Conservation (phyloP, 129 eudicot species). For the Saussurea involucrata region DNA sequence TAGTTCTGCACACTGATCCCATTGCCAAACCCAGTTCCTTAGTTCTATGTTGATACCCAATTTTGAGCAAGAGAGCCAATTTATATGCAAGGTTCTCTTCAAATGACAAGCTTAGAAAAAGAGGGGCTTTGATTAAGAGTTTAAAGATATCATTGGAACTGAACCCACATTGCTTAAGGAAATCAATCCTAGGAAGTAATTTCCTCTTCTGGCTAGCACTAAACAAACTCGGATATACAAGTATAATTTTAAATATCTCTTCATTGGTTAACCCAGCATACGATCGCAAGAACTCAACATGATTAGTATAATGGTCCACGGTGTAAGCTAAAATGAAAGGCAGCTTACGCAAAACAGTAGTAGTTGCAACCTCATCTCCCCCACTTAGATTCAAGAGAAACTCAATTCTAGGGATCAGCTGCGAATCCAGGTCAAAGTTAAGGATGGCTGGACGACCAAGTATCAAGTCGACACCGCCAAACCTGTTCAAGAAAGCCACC, state of each 20-base stretch:
- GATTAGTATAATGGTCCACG: conserved; percentile 61
- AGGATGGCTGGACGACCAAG: conserved; percentile 72
- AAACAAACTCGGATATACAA: conserved; percentile 70
- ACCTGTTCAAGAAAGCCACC: conserved; percentile 54
- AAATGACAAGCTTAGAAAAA: conserved; percentile 73
- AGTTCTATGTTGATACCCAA: conserved; percentile 64
- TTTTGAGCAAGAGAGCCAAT: conserved; percentile 61
- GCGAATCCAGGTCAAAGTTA: conserved; percentile 68
- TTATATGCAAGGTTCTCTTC: conserved; percentile 74
- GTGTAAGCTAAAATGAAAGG: conserved; percentile 71
- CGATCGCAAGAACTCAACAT: conserved; percentile 70
- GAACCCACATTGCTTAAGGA: conserved; percentile 86
- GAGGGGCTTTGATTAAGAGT: conserved; percentile 76
- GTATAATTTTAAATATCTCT: conserved; percentile 71
- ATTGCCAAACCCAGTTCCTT: conserved; percentile 84
- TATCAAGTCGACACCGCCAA: conserved; percentile 69
- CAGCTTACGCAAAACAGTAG: conserved; percentile 61
- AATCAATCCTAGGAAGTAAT: conserved; percentile 65
- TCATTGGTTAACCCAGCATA: conserved; percentile 65
- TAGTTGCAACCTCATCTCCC: conserved; percentile 59
- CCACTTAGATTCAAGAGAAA: conserved; percentile 67
- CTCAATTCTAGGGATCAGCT: conserved; percentile 62
- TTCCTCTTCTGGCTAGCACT: conserved; percentile 83
- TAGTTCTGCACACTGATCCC: conserved; percentile 92
- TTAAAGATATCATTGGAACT: conserved; percentile 60